A percentile compares a stretch with the other conserved stretches of the same genome.
Conservation (phyloP, 2,329 filamentous ascomycete species). For the Penicillium sclerotigenum region DNA sequence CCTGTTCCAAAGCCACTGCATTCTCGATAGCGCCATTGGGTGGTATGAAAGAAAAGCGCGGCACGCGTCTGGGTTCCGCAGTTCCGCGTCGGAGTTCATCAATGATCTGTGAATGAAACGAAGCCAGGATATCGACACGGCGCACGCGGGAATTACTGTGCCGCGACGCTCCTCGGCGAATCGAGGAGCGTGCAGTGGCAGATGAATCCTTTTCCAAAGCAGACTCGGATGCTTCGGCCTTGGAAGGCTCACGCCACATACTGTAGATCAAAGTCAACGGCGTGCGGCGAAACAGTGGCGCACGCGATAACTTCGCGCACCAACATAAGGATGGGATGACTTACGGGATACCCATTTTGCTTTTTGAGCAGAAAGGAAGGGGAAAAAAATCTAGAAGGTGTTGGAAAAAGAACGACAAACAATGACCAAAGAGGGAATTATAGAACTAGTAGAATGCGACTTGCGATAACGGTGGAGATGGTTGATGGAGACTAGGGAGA, state of each 20-base stretch:
- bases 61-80: not conserved
- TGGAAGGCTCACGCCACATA: slow-evolving; percentile 55
- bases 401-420: not conserved
- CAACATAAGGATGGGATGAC: slow-evolving; percentile 22
- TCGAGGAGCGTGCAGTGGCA: slow-evolving; percentile 54
- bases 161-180: slow-evolving; percentile 46
- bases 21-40: slow-evolving; percentile 27
- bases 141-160: slow-evolving; percentile 28
- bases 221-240: slow-evolving; percentile 41
- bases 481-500: slow-evolving; percentile 16
- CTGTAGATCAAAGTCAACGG: slow-evolving; percentile 34
- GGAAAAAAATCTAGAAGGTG: not conserved
- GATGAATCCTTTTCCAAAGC: slow-evolving; percentile 52
- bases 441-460: slow-evolving; percentile 2
- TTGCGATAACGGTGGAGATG: slow-evolving; percentile 12
- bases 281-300: slow-evolving; percentile 13
- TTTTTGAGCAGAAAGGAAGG: not conserved
- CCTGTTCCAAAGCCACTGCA: slow-evolving; percentile 30
- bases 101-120: slow-evolving; percentile 28
- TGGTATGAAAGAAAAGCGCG: not conserved
- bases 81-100: slow-evolving; percentile 35
- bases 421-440: not conserved
- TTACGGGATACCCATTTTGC: slow-evolving; percentile 44
- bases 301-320: slow-evolving; percentile 12
- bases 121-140: slow-evolving; percentile 28